Percentiles rank a stretch among this genome's conserved stretches.
Evolutionary conservation across 2,329 filamentous ascomycete genomes (phyloP).

Genomic region (Claviceps purpurea): DNA sequence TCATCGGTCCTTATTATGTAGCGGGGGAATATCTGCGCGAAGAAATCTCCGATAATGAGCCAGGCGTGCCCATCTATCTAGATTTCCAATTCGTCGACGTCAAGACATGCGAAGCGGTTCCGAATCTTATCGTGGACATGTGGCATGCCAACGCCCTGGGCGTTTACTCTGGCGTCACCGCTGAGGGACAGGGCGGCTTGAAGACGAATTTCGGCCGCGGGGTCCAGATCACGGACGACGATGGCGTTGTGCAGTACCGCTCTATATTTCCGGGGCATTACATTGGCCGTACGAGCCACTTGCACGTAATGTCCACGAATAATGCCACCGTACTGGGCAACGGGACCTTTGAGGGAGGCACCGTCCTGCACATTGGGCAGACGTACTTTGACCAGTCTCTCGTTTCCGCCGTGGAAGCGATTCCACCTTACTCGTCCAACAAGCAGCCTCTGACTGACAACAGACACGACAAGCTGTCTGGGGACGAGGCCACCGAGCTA

Average conservation of each 20-base stretch:
- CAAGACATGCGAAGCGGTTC: slow-evolving; percentile 26
- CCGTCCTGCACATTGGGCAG: slow-evolving; percentile 46
- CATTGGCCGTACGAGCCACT: slow-evolving; percentile 25
- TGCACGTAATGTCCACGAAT: slow-evolving; percentile 21
- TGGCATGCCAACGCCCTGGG: slow-evolving; percentile 34
- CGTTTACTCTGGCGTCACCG: slow-evolving; percentile 28
- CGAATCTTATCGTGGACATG: slow-evolving; percentile 26
- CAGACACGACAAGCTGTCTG: slow-evolving; percentile 30
- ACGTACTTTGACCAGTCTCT: slow-evolving; percentile 41
- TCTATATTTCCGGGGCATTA: slow-evolving; percentile 32
- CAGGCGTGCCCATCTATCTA: slow-evolving; percentile 25
- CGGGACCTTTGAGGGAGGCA: slow-evolving; percentile 35
- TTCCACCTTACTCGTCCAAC: slow-evolving; percentile 31
- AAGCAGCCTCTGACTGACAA: slow-evolving; percentile 33
- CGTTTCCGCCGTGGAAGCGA: slow-evolving; percentile 34
- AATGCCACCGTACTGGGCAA: slow-evolving; percentile 28
- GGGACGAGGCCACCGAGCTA: slow-evolving; percentile 29
- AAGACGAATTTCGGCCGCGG: slow-evolving; percentile 26
- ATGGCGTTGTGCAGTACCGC: slow-evolving; percentile 28
- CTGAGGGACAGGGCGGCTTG: slow-evolving; percentile 22
- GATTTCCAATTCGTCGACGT: slow-evolving; percentile 31
- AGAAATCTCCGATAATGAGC: slow-evolving; percentile 26
- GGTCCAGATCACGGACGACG: slow-evolving; percentile 23
- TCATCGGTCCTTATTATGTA: slow-evolving; percentile 15
- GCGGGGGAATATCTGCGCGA: slow-evolving; percentile 23